Evolutionary conservation across 2,329 filamentous ascomycete genomes (phyloP).

Genomic region (Sarocladiaceae sp.): DNA sequence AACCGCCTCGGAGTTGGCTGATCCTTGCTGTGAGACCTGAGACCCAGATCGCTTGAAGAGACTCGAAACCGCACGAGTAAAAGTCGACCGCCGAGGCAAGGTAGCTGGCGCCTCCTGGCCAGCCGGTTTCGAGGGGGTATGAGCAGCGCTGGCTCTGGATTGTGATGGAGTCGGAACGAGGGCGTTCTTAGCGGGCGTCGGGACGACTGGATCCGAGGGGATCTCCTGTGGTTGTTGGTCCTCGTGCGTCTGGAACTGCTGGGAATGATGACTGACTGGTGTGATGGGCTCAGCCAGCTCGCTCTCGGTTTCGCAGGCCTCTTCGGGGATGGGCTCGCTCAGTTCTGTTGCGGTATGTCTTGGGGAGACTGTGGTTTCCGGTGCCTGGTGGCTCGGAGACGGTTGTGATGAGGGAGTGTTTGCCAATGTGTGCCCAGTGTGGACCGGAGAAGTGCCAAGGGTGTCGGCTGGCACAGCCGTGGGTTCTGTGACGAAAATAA

Average conservation of each 20-base stretch:
- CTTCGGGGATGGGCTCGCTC: constrained; percentile 6
- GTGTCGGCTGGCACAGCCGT: background rate
- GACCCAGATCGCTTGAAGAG: constrained; percentile 40
- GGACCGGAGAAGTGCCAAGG: background rate
- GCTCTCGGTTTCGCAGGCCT: constrained; percentile 6
- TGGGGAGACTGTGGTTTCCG: background rate
- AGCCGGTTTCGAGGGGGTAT: constrained; percentile 17
- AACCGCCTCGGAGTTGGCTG: background rate
- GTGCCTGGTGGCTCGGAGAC: background rate
- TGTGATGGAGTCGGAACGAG: constrained; percentile 14
- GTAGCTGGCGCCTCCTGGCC: constrained; percentile 20
- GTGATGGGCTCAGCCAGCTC: constrained; percentile 5
- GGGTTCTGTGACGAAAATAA: constrained; percentile 7
- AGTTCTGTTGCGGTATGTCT: constrained; percentile 1
- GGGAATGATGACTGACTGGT: constrained; percentile 7
- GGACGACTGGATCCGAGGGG: background rate
- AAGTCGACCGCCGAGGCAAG: constrained; percentile 34
- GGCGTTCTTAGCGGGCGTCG: constrained; percentile 11
- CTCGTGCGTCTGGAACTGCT: constrained; percentile 7
- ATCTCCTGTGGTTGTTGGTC: constrained; percentile 6
- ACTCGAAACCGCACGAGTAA: constrained; percentile 44
- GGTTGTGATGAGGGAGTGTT: background rate
- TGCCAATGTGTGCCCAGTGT: background rate
- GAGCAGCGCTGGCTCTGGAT: constrained; percentile 14
- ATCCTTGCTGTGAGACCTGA: constrained; percentile 12